Base-by-base conservation (phyloP, 495 filamentous ascomycete genomes). In the Xylaria cubensis region DNA sequence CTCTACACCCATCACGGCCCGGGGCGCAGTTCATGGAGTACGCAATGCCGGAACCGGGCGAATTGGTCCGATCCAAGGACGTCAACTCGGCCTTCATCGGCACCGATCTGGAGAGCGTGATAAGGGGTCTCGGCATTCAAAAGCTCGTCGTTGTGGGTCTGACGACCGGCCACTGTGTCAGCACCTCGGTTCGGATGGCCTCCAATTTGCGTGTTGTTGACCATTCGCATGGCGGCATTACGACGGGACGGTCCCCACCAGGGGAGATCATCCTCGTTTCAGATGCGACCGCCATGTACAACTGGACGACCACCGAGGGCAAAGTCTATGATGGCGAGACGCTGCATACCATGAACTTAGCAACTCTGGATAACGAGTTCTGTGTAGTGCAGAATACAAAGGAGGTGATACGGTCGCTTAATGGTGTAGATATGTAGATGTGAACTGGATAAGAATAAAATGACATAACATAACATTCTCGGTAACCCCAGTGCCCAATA, bases 131-230 rank as follows among this genome's bases (percentile, higher is more conserved):
- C 29, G 79, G 74, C 0, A 74, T 85, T 29, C 73, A 81, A 7
- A 81, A 84, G 68, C 72, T 88, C 2, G 66, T 86, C 48, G 67
- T 86, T 62, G 78, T 80, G 12, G 85, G 85, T 1, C 71, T 87
- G 64, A 86, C 84, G 0, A 86, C 84, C 42, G 85, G 87, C 75
- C 85, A 87, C 64, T 88, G 85, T 55, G 84, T 87, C 32, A 85
- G 82, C 63, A 88, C 85, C 7, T 84, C 85, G 4, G 78, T 82
- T 12, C 81, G 86, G 24, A 86, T 87, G 82, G 85, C 85, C 4
- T 81, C 80, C 15, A 86, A 88, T 71, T 58, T 86, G 56, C 78
- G 81, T 1, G 84, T 87, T 24, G 83, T 84, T 24, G 17, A 74
- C 59, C 19, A 67, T 24, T 15, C 72, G 58, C 29, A 79, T 81